These are phyloP conservation scores for Lotus japonicus DNA, from an alignment of 306 rosid species.

Conservation along the genomic window DNA sequence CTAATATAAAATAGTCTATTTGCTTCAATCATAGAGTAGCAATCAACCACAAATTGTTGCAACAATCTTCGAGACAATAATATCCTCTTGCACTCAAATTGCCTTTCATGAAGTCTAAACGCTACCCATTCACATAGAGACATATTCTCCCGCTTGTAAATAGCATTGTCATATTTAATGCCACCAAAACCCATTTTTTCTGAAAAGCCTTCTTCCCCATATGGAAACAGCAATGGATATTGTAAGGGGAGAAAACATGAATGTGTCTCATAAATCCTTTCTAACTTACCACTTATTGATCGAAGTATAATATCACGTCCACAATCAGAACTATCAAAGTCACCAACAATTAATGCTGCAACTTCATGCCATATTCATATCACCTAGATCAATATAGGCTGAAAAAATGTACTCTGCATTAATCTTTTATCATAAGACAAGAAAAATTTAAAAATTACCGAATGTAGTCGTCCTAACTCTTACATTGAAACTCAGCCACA, in stretches of 20 bases:
- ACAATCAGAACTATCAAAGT: background rate
- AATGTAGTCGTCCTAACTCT: too few species aligned
- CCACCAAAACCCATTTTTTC: too few species aligned
- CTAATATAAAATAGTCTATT: too few species aligned
- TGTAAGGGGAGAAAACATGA: background rate
- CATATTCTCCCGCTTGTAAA: too few species aligned
- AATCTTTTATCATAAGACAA: too few species aligned
- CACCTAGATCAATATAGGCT: too few species aligned
- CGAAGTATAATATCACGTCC: background rate
- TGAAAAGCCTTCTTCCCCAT: background rate
- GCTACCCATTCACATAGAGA: background rate
- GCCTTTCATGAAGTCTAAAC: background rate
- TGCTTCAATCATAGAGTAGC: background rate
- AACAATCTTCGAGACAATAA: background rate
- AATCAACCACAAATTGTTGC: background rate
- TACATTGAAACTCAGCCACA: too few species aligned
- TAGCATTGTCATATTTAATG: too few species aligned
- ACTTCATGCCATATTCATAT: too few species aligned
- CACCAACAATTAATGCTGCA: background rate
- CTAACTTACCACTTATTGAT: background rate
- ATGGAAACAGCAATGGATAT: background rate
- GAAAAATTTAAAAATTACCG: too few species aligned
- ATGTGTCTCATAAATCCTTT: background rate
- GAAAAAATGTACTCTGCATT: too few species aligned
- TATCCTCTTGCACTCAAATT: background rate